Evolutionary conservation across 192 early-diverging fungal species (phyloP).

Genomic region (Phycomyces blakesleeanus): DNA sequence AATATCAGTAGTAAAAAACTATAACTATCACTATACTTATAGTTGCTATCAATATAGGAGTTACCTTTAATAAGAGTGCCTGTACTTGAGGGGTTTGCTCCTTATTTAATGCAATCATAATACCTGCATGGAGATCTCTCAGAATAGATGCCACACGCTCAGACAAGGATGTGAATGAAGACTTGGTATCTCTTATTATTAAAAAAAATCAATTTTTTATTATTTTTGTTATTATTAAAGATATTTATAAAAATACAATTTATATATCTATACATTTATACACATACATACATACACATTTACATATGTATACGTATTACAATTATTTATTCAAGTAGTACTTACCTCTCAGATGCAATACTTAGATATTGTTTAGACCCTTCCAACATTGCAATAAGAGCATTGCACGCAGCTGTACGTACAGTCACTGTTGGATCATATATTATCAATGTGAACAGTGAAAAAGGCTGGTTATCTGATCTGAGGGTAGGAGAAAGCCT

Average conservation of each 20-base stretch:
- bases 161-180: constrained; percentile 46
- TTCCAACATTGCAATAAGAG: constrained; percentile 43
- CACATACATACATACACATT: too few relatives aligned
- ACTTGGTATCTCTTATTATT: constrained; percentile 23
- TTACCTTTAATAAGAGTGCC: constrained; percentile 33
- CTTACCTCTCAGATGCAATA: constrained; percentile 48
- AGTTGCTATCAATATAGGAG: background rate
- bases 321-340: background rate
- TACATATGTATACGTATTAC: too few relatives aligned
- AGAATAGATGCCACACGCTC: constrained; percentile 37
- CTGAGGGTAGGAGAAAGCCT: constrained; percentile 7
- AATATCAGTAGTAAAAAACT: background rate
- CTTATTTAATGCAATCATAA: constrained; percentile 26
- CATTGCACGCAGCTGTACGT: constrained; percentile 43
- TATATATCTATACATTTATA: background rate
- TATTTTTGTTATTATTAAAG: too few relatives aligned
- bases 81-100: constrained; percentile 22
- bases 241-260: background rate
- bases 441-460: constrained; percentile 44
- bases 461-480: constrained; percentile 33
- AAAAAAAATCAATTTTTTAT: constrained; percentile 3
- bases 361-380: constrained; percentile 50
- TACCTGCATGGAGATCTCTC: constrained; percentile 35
- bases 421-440: constrained; percentile 45
- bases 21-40: too few relatives aligned